Base-by-base conservation (phyloP, 805 yeast species). In the Saturnispora sekii region DNA sequence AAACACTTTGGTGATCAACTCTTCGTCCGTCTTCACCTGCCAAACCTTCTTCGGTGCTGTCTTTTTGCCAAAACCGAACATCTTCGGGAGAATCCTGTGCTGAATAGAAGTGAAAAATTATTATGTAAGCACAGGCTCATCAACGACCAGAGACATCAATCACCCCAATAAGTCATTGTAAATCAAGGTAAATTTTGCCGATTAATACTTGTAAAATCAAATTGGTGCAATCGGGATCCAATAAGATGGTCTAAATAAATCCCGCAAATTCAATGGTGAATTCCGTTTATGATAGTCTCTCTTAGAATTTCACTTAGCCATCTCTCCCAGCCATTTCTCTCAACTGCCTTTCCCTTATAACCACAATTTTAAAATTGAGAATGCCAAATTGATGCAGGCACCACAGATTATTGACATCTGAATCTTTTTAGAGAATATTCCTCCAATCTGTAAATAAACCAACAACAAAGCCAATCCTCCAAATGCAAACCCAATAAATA, bases 381-480 rank as follows among this genome's bases (percentile, higher is more conserved):
- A 78, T 26, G 79, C 65, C 35, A 84, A 67, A 61, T 88, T 88
- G 44, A 82, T 68, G 35, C 77, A 61, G 4, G 84, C 66, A 0
- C 96, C 96, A 2, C 80, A 81, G 40, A 81, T 60, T 9, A 88
- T 71, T 2, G 90, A 79, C 77, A 79, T 76, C 63, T 76, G 61
- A 65, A 84, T 65, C 44, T 81, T 67, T 51, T 72, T 76, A 51
- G 74, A 76, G 55, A 86, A 80, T 39, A 81, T 59, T 4, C 76
- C 66, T 3, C 73, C 70, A 35, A 61, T 51, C 49, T 81, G 79
- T 52, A 79, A 74, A 48, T 73, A 74, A 46, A 81, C 51, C 35
- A 87, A 58, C 44, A 87, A 73, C 15, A 87, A 59, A 5, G 86
- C 79, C 45, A 82, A 65, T 0, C 83, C 74, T 0, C 97, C 97